phyloP scores from a whole-genome alignment of 345 rosid genomes.

The Clarkia xantiana region DNA sequence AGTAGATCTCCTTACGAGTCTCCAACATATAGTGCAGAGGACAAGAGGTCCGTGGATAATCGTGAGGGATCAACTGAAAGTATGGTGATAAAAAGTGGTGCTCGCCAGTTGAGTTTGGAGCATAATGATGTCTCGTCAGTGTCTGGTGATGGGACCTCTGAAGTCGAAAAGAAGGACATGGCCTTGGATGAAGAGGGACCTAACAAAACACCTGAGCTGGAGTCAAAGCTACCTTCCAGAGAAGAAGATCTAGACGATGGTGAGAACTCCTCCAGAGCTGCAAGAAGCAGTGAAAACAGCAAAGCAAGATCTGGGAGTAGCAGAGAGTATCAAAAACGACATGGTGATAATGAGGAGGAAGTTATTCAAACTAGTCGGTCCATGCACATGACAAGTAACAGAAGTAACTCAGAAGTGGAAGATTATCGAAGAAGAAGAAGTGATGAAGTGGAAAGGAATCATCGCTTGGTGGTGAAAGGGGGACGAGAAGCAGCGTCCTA shows the following conservation, averaged over 20 bases:
- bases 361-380: conserved; percentile 50
- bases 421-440: conserved; percentile 42
- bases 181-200: conserved; percentile 11
- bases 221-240: conserved; percentile 30
- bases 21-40: conserved; percentile 31
- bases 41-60: conserved; percentile 22
- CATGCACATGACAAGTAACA: conserved; percentile 24
- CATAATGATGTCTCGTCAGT: conserved; percentile 29
- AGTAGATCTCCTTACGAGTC: conserved; percentile 33
- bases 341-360: conserved; percentile 69
- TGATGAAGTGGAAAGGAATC: conserved; percentile 42
- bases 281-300: conserved; percentile 82
- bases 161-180: conserved; percentile 29
- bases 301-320: conserved; percentile 83
- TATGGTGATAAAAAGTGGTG: conserved; percentile 39
- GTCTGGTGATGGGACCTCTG: conserved; percentile 32
- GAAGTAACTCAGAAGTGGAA: conserved; percentile 37
- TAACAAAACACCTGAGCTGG: conserved; percentile 14
- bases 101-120: conserved; percentile 40
- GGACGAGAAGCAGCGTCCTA: conserved; percentile 23
- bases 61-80: conserved; percentile 49
- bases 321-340: conserved; percentile 55
- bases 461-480: conserved; percentile 13
- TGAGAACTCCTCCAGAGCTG: conserved; percentile 51
- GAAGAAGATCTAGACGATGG: conserved; percentile 50